Percentiles rank a stretch among this genome's conserved stretches.
Evolutionary conservation across 768 basidiomycete genomes (phyloP).

Genomic region (Megacollybia marginata): DNA sequence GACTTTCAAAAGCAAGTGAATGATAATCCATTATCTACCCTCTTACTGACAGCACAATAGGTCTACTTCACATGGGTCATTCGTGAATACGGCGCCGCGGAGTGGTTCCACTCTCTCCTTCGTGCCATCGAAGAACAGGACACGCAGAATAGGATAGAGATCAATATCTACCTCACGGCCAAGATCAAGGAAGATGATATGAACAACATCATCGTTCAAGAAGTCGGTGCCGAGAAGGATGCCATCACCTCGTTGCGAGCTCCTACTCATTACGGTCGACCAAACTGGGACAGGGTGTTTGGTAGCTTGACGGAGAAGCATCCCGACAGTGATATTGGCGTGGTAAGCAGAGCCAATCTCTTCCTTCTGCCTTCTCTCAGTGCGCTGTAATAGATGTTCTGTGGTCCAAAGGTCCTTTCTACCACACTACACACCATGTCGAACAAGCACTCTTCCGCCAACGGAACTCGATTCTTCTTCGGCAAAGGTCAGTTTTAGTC

Average conservation of each 20-base stretch:
- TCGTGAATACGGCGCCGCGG: slow-evolving; percentile 80
- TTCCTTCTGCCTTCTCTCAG: not conserved
- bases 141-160: slow-evolving; percentile 77
- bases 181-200: slow-evolving; percentile 88
- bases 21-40: not conserved
- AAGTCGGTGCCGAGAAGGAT: slow-evolving; percentile 89
- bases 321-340: slow-evolving; percentile 82
- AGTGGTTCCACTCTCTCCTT: slow-evolving; percentile 92
- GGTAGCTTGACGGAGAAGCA: slow-evolving; percentile 72
- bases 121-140: slow-evolving; percentile 96
- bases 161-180: slow-evolving; percentile 89
- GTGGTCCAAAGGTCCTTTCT: slow-evolving; percentile 70
- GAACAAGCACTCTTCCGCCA: slow-evolving; percentile 83
- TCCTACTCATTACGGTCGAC: slow-evolving; percentile 88
- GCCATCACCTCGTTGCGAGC: slow-evolving; percentile 83
- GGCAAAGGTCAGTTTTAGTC: slow-evolving; percentile 60
- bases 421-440: slow-evolving; percentile 69
- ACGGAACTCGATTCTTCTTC: slow-evolving; percentile 79
- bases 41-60: slow-evolving; percentile 14
- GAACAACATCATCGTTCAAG: slow-evolving; percentile 84
- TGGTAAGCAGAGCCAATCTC: slow-evolving; percentile 39
- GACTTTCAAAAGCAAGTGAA: slow-evolving; percentile 67
- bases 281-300: slow-evolving; percentile 81
- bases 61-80: slow-evolving; percentile 96
- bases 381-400: slow-evolving; percentile 58